Evolutionary conservation across 805 yeast species (phyloP).

Genomic region (Komagataella phaffii): DNA sequence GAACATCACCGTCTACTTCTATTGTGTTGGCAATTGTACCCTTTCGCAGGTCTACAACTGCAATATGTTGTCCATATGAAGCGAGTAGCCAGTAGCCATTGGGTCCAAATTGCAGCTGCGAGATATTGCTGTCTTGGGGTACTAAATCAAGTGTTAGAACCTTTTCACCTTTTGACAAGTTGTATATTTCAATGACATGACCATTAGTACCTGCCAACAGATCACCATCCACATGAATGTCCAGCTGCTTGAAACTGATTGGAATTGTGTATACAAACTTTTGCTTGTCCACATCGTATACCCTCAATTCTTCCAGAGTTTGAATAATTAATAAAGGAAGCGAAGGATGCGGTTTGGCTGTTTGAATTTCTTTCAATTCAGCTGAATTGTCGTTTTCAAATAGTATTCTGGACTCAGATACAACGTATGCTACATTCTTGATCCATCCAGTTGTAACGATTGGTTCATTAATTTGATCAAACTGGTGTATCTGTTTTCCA

Average conservation of each 20-base stretch:
- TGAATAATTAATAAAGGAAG: neutral
- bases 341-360: neutral
- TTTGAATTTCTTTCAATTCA: neutral
- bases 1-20: neutral
- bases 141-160: constrained; percentile 19
- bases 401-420: neutral
- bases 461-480: neutral
- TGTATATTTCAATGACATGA: constrained; percentile 22
- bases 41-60: constrained; percentile 13
- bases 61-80: constrained; percentile 4
- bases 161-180: constrained; percentile 21
- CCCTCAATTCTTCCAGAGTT: neutral
- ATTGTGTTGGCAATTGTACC: neutral
- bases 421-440: neutral
- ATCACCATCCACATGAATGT: constrained; percentile 22
- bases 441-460: neutral
- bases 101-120: constrained; percentile 33
- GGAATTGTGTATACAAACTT: neutral
- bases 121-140: constrained; percentile 12
- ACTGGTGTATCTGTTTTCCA: neutral
- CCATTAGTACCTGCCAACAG: constrained; percentile 22
- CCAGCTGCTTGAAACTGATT: neutral
- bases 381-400: neutral
- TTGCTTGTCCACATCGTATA: neutral
- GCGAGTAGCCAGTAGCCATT: constrained; percentile 54